Evolutionary conservation across 805 yeast species (phyloP), one percentile per base, ranked within the genome.

Genomic region (Scheffersomyces amazonensis): DNA sequence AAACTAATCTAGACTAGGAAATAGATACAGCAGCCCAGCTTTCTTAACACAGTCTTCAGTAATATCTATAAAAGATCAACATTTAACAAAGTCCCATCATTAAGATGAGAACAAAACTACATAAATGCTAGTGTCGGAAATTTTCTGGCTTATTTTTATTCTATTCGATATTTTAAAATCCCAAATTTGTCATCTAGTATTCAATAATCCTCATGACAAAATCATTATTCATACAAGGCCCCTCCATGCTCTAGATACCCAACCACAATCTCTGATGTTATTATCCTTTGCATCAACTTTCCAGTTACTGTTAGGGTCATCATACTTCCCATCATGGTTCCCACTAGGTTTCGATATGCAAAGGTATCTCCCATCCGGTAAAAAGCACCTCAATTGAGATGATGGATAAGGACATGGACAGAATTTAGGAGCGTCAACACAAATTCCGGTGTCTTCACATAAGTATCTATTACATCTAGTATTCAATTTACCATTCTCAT

Each of bases 371-470:
- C 78, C 73, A 45, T 78, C 81, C 0, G 96, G 95, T 29, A 87
- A 65, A 2, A 74, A 56, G 60, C 99, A 93, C 53, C 87, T 84
- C 43, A 86, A 53, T 56, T 91, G 96, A 1, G 95, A 81, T 41
- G 80, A 78, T 1, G 96, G 93, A 54, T 79, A 91, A 2, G 87
- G 88, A 58, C 99, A 93, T 1, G 97, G 96, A 58, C 99, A 93
- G 36, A 82, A 85, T 6, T 71, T 48, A 0, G 87, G 78, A 1
- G 61, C 51, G 2, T 72, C 70, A 0, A 87, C 99, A 65, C 99
- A 93, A 8, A 70, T 70, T 29, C 81, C 68, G 0, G 97, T 87
- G 48, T 82, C 95, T 3, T 87, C 87, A 56, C 99, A 93, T 24
- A 91, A 61, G 56, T 82, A 91, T 5, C 67, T 66, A 8, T 63